phyloP scores from a whole-genome alignment of 495 filamentous ascomycete genomes.

The Gamarada debralockiae region DNA sequence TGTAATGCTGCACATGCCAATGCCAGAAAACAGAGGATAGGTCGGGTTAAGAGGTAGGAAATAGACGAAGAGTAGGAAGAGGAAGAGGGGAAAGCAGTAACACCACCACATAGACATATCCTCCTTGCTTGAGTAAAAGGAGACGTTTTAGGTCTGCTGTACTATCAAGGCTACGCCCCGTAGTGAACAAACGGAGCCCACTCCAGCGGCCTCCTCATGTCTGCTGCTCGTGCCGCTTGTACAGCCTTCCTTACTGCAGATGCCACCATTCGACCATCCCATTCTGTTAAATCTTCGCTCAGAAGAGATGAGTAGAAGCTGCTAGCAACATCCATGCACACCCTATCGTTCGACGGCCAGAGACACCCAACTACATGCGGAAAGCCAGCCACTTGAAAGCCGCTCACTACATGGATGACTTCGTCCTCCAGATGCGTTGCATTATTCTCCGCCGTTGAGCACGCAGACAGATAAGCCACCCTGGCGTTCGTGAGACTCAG shows the following conservation, averaged over 20 bases:
- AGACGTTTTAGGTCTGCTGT: too few relatives aligned
- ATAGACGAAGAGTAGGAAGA: too few relatives aligned
- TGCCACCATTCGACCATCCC: not conserved
- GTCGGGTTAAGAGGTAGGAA: too few relatives aligned
- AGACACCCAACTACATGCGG: slow-evolving; percentile 27
- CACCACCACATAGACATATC: too few relatives aligned
- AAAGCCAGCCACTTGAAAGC: slow-evolving; percentile 33
- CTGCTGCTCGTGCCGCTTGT: not conserved
- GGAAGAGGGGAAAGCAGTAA: too few relatives aligned
- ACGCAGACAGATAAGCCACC: slow-evolving; percentile 31
- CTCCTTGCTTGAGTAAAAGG: too few relatives aligned
- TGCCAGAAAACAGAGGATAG: too few relatives aligned
- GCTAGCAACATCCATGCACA: not conserved
- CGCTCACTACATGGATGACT: slow-evolving; percentile 29
- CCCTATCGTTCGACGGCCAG: slow-evolving; percentile 15
- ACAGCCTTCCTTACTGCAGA: not conserved
- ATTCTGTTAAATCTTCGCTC: not conserved
- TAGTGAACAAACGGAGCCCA: slow-evolving; percentile 4
- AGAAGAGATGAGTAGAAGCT: slow-evolving; percentile 2
- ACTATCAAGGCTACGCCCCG: too few relatives aligned
- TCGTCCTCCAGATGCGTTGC: slow-evolving; percentile 23
- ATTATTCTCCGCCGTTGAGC: slow-evolving; percentile 26
- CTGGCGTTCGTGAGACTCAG: not conserved
- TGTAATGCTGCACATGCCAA: too few relatives aligned
- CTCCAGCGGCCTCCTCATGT: not conserved